Conservation (phyloP, 139 green algal species). For the Chlamydomonas eustigma region DNA sequence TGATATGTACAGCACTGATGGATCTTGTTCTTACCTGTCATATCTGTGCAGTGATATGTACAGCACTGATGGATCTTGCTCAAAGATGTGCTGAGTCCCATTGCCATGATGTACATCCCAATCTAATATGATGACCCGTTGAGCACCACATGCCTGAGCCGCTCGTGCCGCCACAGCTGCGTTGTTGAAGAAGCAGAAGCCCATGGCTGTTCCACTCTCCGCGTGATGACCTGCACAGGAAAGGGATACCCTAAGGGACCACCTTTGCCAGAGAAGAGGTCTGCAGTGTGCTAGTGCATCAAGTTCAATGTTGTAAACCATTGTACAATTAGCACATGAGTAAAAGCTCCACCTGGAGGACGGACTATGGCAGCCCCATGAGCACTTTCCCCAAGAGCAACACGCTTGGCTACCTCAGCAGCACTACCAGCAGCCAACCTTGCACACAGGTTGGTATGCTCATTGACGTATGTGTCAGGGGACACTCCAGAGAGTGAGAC, state of each 20-base stretch:
- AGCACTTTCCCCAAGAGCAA: constrained; percentile 31
- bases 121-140: constrained; percentile 58
- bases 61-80: constrained; percentile 58
- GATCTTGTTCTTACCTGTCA: constrained; percentile 44
- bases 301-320: too few relatives aligned
- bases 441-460: constrained; percentile 56
- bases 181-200: constrained; percentile 91
- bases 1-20: too few relatives aligned
- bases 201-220: constrained; percentile 63
- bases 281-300: too few relatives aligned
- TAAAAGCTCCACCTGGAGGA: constrained; percentile 26
- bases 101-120: constrained; percentile 83
- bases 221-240: constrained; percentile 69
- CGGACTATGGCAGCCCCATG: constrained; percentile 47
- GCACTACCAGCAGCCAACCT: constrained; percentile 62
- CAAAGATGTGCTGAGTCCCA: constrained; percentile 71
- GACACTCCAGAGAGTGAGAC: neutral
- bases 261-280: too few relatives aligned
- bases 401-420: constrained; percentile 47
- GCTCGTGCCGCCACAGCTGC: constrained; percentile 53
- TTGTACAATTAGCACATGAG: too few relatives aligned
- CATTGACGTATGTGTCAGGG: constrained; percentile 42
- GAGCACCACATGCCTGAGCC: constrained; percentile 28
- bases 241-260: too few relatives aligned
- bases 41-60: constrained; percentile 72